These are phyloP conservation scores for Gracilaria domingensis DNA, from an alignment of 23 red algal species.

Conservation along the genomic window DNA sequence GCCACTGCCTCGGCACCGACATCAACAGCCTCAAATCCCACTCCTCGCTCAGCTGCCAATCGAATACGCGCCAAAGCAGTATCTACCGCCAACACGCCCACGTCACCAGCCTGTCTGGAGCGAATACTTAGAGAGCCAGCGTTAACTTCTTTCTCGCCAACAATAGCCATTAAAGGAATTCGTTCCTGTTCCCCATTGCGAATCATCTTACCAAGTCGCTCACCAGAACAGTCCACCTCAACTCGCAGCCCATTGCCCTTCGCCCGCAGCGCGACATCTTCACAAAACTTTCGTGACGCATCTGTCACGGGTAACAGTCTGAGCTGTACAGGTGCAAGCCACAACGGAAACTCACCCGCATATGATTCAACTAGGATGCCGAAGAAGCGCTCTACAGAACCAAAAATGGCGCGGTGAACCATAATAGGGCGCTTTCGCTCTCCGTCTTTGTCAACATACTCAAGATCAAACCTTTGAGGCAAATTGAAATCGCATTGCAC, in stretches of 20 bases:
- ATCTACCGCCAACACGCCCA: constrained; percentile 60
- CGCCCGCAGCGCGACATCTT: constrained; percentile 52
- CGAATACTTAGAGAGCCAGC: constrained; percentile 73
- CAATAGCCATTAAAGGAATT: constrained; percentile 90
- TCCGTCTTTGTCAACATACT: constrained; percentile 86
- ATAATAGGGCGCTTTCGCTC: constrained; percentile 88
- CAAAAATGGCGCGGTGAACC: constrained; percentile 98
- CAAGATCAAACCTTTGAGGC: constrained; percentile 92
- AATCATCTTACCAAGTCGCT: constrained; percentile 95
- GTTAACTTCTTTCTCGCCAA: constrained; percentile 85
- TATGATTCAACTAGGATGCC: constrained; percentile 95
- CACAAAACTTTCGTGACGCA: constrained; percentile 65
- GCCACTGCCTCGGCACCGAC: not conserved
- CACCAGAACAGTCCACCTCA: constrained; percentile 86
- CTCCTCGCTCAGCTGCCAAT: constrained; percentile 28
- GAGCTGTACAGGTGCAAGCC: constrained; percentile 97
- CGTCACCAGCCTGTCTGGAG: constrained; percentile 80
- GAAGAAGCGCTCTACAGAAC: constrained; percentile 98
- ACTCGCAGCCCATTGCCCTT: constrained; percentile 60
- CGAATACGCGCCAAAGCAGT: constrained; percentile 36
- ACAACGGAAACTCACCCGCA: constrained; percentile 97
- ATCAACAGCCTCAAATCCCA: constrained; percentile 59
- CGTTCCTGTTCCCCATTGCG: constrained; percentile 90
- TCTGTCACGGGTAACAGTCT: constrained; percentile 87
- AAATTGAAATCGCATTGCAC: constrained; percentile 99